Base-by-base conservation (phyloP, 352 stramenopile species). In the Globisporangium uncinulatum region DNA sequence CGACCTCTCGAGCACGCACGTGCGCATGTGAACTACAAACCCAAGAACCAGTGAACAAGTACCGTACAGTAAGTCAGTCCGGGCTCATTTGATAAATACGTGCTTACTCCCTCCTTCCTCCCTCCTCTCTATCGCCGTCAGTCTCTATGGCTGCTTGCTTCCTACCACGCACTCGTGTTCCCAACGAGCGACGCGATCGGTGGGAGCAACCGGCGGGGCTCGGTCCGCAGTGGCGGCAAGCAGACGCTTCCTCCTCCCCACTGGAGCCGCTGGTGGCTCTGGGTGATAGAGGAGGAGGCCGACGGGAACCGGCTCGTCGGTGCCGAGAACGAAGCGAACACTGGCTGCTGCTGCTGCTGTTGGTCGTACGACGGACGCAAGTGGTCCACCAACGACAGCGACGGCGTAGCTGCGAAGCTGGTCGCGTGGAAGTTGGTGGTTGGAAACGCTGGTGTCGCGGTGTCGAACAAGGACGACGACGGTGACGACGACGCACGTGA, bases 171-270 rank as follows among this genome's bases (percentile, higher is more conserved):
- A 20, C 47, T 52, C 29, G 46, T 69, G 46, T 52, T 59, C 15
- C 44, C 51, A 20, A 80, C 69, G 0, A 85, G 59, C n/a, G 75
- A 85, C 53, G 75, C 78, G 65, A 85, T 79, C 11, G 75, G 71
- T 42, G 75, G 75, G n/a, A 85, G 54, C 50, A 83, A 6, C 54
- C 61, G 54, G 42, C 67, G 63, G 11, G 59, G 24, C 51, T 81
- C 73, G 39, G 36, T 55, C 34, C 65, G 72, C 34, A 85, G 47
- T 8, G 72, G 70, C 42, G 74, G 74, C 51, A 85, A 34, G 19
- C 61, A 59, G 20, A 59, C 37, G 14, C 32, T 34, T 19, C 42
- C 41, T 29, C 24, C 24, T n/a, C 34, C 37, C 49, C 17, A 43
- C 43, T 68, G 63, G 13, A 65, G 39, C 45, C 65, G 65, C n/a